Evolutionary conservation across 345 rosid genomes (phyloP).

Genomic region (Eucalyptus rudis): DNA sequence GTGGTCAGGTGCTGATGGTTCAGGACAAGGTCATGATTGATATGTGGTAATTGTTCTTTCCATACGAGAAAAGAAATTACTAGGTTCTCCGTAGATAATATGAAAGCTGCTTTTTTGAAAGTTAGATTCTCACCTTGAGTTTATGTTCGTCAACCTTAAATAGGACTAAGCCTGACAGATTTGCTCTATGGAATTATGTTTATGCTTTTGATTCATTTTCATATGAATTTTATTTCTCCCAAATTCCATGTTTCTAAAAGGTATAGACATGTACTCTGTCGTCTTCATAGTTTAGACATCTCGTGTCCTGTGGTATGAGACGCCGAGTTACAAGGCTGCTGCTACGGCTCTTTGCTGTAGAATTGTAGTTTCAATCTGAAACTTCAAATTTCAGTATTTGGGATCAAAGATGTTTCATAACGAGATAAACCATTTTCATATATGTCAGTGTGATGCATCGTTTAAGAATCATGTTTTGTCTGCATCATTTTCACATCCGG

Average conservation of each 20-base stretch:
- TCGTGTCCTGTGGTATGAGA: not conserved
- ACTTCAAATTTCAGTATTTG: not conserved
- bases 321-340: not conserved
- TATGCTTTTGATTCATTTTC: not conserved
- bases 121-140: not conserved
- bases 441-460: not conserved
- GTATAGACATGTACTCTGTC: not conserved
- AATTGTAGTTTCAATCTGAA: not conserved
- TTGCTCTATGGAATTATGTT: not conserved
- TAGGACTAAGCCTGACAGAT: not conserved
- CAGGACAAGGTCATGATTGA: conserved; percentile 6
- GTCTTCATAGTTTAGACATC: not conserved
- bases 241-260: not conserved
- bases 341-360: not conserved
- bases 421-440: not conserved
- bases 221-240: not conserved
- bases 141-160: not conserved
- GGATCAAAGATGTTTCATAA: not conserved
- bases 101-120: not conserved
- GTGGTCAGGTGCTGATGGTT: not conserved
- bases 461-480: not conserved
- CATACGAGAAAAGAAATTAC: not conserved
- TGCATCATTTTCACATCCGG: not conserved
- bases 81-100: not conserved
- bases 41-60: not conserved